Conservation (phyloP, 768 basidiomycete genomes). For the Termitomyces sp. region DNA sequence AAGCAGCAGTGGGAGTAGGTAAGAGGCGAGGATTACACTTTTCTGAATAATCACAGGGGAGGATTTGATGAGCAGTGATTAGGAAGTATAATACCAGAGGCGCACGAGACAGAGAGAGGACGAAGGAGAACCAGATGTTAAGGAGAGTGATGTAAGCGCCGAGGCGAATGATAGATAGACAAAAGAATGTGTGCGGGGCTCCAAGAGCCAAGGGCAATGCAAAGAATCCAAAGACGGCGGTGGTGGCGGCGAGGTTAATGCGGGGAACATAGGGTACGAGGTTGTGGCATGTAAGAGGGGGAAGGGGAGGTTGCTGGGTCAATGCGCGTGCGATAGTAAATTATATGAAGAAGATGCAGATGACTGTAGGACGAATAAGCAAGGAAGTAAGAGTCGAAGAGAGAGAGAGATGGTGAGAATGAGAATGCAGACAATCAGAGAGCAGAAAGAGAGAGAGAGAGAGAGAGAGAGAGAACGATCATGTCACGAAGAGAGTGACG, state of each 20-base stretch:
- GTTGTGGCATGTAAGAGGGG: slow-evolving; percentile 5
- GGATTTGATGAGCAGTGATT: slow-evolving; percentile 2
- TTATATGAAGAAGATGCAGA: slow-evolving; percentile 11
- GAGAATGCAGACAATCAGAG: background rate
- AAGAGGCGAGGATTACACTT: slow-evolving; percentile 9
- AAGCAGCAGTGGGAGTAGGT: background rate
- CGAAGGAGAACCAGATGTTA: background rate
- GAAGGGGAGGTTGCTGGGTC: slow-evolving; percentile 6
- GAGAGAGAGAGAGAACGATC: slow-evolving; percentile 22
- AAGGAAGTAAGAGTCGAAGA: background rate
- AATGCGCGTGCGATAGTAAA: slow-evolving; percentile 15
- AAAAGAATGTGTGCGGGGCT: slow-evolving; percentile 10
- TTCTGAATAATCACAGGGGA: slow-evolving; percentile 10
- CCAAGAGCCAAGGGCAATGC: slow-evolving; percentile 6
- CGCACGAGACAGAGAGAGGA: background rate
- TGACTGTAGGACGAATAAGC: background rate
- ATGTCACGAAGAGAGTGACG: slow-evolving; percentile 79
- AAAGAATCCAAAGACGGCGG: background rate
- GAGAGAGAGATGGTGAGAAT: slow-evolving; percentile 1
- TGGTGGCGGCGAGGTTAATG: slow-evolving; percentile 8
- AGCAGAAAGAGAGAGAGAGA: background rate
- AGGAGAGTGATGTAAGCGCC: slow-evolving; percentile 13
- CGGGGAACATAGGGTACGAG: slow-evolving; percentile 5
- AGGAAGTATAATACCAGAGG: slow-evolving; percentile 5
- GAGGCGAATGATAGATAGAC: slow-evolving; percentile 8